These are phyloP conservation scores for Piedraia hortae DNA, from an alignment of 2,329 filamentous ascomycete species.

Conservation along the genomic window DNA sequence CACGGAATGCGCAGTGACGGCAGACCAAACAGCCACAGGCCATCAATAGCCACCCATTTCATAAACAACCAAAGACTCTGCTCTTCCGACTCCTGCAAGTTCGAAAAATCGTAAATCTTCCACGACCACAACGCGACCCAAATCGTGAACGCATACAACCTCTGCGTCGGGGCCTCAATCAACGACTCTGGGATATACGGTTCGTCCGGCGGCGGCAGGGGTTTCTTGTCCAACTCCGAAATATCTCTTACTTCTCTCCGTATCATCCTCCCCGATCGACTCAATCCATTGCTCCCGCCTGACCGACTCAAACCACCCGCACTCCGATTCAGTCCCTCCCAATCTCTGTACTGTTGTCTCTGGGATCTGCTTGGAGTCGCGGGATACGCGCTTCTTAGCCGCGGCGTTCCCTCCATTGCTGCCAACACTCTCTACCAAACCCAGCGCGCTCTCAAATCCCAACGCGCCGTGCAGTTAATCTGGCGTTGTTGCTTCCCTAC, in stretches of 20 bases:
- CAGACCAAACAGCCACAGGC: conserved; percentile 60
- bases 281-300: too few relatives aligned
- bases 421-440: too few relatives aligned
- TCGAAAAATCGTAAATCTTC: conserved; percentile 66
- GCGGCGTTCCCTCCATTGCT: conserved; percentile 53
- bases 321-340: too few relatives aligned
- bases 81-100: conserved; percentile 50
- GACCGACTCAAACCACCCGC: too few relatives aligned
- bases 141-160: conserved; percentile 59
- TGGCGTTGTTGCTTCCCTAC: not conserved
- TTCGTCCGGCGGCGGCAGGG: conserved; percentile 8
- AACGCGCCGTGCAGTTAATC: not conserved
- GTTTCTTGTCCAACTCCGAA: too few relatives aligned
- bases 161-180: conserved; percentile 72
- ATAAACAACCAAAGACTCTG: conserved; percentile 75
- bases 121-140: conserved; percentile 54
- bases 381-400: conserved; percentile 58
- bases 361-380: conserved; percentile 37
- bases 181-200: conserved; percentile 60
- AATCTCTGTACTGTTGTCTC: too few relatives aligned
- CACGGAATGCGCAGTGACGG: conserved; percentile 80
- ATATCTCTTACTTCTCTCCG: too few relatives aligned
- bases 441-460: not conserved
- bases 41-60: conserved; percentile 81
- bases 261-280: too few relatives aligned